Conservation (phyloP, 2,329 filamentous ascomycete genomes). For the Chrysoporthe austroafricana region DNA sequence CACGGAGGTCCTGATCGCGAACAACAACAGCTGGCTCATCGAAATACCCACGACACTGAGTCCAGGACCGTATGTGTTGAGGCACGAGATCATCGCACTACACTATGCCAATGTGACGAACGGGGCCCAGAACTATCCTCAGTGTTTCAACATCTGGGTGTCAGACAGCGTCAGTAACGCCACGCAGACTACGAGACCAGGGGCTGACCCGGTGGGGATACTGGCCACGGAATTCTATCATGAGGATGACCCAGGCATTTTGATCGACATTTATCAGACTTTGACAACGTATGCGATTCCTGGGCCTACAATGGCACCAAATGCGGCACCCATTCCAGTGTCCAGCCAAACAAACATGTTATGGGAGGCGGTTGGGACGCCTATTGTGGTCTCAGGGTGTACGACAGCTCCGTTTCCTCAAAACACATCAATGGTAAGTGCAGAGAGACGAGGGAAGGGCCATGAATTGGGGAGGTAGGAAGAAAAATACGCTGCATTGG, state of each 20-base stretch:
- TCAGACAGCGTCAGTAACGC: background rate
- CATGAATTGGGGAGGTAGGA: too few species aligned
- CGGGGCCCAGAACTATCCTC: constrained; percentile 39
- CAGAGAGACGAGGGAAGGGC: background rate
- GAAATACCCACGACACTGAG: constrained; percentile 47
- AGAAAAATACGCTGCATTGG: too few species aligned
- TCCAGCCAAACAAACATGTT: constrained; percentile 30
- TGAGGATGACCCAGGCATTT: constrained; percentile 33
- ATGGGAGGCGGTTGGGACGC: constrained; percentile 32
- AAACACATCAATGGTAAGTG: background rate
- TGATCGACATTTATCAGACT: constrained; percentile 33
- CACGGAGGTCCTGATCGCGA: constrained; percentile 51
- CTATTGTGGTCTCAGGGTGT: constrained; percentile 33
- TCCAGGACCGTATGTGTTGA: constrained; percentile 55
- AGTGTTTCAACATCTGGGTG: constrained; percentile 39
- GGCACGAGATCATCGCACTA: constrained; percentile 55
- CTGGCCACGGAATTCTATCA: constrained; percentile 35
- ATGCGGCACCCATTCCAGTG: constrained; percentile 35
- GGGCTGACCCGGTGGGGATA: constrained; percentile 24
- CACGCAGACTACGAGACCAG: background rate
- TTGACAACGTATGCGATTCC: constrained; percentile 35
- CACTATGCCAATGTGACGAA: constrained; percentile 34
- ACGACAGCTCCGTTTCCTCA: constrained; percentile 30
- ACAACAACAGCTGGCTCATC: constrained; percentile 56
- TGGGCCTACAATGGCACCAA: constrained; percentile 34